These are phyloP conservation scores for Patellifolia procumbens DNA, from an alignment of 179 eudicot species.

Conservation along the genomic window DNA sequence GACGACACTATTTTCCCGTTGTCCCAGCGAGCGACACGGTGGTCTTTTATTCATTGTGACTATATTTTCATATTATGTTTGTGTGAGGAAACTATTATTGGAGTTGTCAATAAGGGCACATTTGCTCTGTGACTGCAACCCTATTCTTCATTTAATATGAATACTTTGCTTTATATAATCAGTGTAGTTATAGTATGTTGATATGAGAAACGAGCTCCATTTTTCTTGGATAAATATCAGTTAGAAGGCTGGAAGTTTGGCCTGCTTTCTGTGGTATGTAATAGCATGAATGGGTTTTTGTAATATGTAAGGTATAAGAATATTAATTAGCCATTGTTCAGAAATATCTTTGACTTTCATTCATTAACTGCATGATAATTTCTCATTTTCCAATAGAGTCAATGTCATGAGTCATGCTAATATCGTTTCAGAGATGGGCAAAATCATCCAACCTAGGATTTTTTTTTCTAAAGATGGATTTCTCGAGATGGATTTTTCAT, in stretches of 20 bases:
- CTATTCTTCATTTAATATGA: slow-evolving; percentile 17
- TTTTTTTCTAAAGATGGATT: too few relatives aligned
- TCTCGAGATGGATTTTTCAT: too few relatives aligned
- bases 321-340: too few relatives aligned
- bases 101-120: slow-evolving; percentile 31
- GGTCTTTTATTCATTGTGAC: slow-evolving; percentile 23
- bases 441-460: too few relatives aligned
- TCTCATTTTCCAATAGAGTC: too few relatives aligned
- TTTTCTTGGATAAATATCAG: not conserved
- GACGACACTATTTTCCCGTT: slow-evolving; percentile 13
- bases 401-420: too few relatives aligned
- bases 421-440: too few relatives aligned
- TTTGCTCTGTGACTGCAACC: slow-evolving; percentile 29
- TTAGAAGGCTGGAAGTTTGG: not conserved
- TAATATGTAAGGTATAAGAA: too few relatives aligned
- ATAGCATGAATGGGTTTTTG: too few relatives aligned
- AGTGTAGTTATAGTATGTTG: not conserved
- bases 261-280: not conserved
- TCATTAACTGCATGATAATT: too few relatives aligned
- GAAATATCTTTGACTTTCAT: too few relatives aligned
- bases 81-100: slow-evolving; percentile 5
- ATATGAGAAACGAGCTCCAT: not conserved
- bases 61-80: not conserved
- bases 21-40: slow-evolving; percentile 9
- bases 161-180: not conserved